Evolutionary conservation across 2,329 filamentous ascomycete species (phyloP), one percentile per base, ranked within the genome.

Genomic region (Magnaporthales sp.): DNA sequence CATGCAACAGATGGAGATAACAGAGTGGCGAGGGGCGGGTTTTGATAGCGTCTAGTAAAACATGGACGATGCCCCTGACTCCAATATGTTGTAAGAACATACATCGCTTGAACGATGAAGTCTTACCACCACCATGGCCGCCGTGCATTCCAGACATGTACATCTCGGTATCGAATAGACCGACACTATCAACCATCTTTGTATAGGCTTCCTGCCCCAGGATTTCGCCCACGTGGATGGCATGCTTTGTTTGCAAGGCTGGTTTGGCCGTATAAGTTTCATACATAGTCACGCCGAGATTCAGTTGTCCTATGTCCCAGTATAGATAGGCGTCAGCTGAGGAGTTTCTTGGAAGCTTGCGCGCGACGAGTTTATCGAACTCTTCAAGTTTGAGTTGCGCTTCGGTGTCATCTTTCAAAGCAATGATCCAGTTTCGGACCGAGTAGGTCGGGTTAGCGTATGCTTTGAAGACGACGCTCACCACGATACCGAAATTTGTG

Each of bases 51-150:
- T 71, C 67, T 15, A 81, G 66, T 61, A 89, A 74, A 5, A 70
- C 70, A 0, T 75, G 62, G 27, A 73, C 71, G 0, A 84, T 54
- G 1, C 74, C 66, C 2, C 1, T 54, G 64, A 66, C 67, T 68
- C 77, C 77, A 13, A 88, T 82, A 51, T 71, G 0, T 67, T 83
- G 83, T 8, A 89, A 73, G 70, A 89, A 89, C 31, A 89, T 58
- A 72, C 86, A 89, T 70, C 87, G 80, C 76, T 89, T 89, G 77
- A 89, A 89, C 0, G 86, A 80, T 10, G 83, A 88, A 0, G 85
- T 89, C 76, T 87, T 89, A 70, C 82, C 80, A 26, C 81, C 76
- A 22, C 78, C 78, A 65, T 89, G 85, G 0, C 85, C 85, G 27
- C 83, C 82, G 64, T 89, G 84, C 82, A 89, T 85, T 13, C 68